These are phyloP conservation scores for Ascobolus immersus DNA, from an alignment of 495 filamentous ascomycete species.

Conservation along the genomic window DNA sequence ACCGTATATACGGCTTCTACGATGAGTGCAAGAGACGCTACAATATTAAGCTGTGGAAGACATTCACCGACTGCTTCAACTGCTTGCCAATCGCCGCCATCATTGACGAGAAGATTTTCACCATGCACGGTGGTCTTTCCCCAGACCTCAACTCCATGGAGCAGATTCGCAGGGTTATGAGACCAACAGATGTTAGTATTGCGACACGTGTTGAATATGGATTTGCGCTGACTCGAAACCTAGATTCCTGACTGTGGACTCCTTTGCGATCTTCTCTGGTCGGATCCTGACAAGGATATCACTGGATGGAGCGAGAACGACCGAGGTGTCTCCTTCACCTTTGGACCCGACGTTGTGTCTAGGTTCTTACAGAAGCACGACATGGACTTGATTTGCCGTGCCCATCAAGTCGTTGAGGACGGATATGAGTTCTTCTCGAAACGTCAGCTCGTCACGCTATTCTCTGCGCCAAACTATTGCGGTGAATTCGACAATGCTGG, in stretches of 20 bases:
- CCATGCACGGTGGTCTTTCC: conserved; percentile 95
- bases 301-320: conserved; percentile 99
- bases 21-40: conserved; percentile 98
- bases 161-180: conserved; percentile 96
- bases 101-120: conserved; percentile 99
- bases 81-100: conserved; percentile 98
- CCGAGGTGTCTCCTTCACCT: conserved; percentile 94
- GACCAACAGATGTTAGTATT: conserved; percentile 71
- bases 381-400: conserved; percentile 97
- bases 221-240: conserved; percentile 14
- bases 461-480: conserved; percentile 97
- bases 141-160: conserved; percentile 99
- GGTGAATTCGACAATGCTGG: conserved; percentile 98
- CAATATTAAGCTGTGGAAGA: conserved; percentile 99
- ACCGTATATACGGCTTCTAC: conserved; percentile 99
- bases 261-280: conserved; percentile 93
- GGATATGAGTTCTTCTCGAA: conserved; percentile 99
- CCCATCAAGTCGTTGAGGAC: conserved; percentile 96
- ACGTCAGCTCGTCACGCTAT: conserved; percentile 86
- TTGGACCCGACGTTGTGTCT: conserved; percentile 95
- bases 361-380: conserved; percentile 98
- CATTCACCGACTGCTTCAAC: conserved; percentile 99
- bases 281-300: conserved; percentile 97
- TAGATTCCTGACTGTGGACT: conserved; percentile 97
- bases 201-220: conserved; percentile 4